Percentiles rank a stretch among this genome's conserved stretches.
These are phyloP conservation scores for Dissoconium aciculare DNA, from an alignment of 2,329 filamentous ascomycete genomes.

Conservation along the genomic window DNA sequence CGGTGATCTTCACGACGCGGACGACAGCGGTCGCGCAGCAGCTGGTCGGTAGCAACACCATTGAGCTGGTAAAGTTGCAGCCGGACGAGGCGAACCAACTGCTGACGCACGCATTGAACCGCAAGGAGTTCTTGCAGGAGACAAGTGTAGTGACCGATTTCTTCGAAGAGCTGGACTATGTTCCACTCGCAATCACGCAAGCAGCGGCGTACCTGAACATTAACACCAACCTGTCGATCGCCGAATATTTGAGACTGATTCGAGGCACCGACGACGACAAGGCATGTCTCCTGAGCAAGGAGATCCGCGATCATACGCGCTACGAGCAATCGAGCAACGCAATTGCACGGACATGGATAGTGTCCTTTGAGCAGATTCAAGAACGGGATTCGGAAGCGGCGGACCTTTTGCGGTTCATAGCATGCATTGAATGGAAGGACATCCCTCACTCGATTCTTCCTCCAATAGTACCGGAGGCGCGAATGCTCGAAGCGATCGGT, in stretches of 20 bases:
- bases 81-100: background rate
- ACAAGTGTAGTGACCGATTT: background rate
- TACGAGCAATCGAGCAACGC: background rate
- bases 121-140: background rate
- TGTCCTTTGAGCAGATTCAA: constrained; percentile 1
- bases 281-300: background rate
- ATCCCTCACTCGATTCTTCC: background rate
- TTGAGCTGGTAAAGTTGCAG: background rate
- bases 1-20: background rate
- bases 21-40: background rate
- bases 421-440: background rate
- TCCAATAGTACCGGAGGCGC: background rate
- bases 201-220: constrained; percentile 12
- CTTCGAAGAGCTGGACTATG: constrained; percentile 8
- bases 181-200: constrained; percentile 13
- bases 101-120: background rate
- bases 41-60: background rate
- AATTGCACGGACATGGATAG: background rate
- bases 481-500: background rate
- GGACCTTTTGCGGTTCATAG: background rate
- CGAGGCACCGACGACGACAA: background rate
- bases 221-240: constrained; percentile 8
- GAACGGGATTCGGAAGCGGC: background rate
- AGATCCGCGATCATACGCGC: background rate
- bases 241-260: constrained; percentile 5